Evolutionary conservation across 495 filamentous ascomycete genomes (phyloP).

Genomic region (Echria macrotheca): DNA sequence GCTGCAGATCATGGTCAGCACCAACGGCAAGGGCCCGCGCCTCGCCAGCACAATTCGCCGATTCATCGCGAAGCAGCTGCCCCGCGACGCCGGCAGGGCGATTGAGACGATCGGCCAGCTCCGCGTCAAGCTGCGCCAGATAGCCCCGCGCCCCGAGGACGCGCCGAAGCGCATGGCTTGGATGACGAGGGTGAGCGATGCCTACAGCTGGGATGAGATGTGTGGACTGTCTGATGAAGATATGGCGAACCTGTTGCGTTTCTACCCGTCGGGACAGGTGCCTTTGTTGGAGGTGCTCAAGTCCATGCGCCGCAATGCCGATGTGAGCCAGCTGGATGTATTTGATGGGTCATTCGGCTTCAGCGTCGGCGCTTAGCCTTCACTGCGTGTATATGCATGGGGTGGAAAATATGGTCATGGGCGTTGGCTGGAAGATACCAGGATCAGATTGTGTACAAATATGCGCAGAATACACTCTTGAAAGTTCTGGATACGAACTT

Average conservation of each 20-base stretch:
- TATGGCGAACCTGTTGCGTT: constrained; percentile 69
- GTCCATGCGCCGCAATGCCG: constrained; percentile 43
- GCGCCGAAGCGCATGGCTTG: constrained; percentile 90
- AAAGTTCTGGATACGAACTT: too few relatives aligned
- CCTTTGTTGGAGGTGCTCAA: constrained; percentile 43
- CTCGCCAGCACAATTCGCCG: constrained; percentile 80
- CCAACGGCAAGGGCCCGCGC: constrained; percentile 93
- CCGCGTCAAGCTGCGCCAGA: constrained; percentile 67
- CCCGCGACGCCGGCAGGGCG: constrained; percentile 70
- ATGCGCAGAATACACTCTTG: too few relatives aligned
- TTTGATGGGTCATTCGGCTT: constrained; percentile 59
- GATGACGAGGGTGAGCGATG: constrained; percentile 89
- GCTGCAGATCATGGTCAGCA: constrained; percentile 95
- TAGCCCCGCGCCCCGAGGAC: constrained; percentile 67
- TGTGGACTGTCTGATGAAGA: constrained; percentile 78
- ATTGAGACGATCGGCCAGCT: constrained; percentile 77
- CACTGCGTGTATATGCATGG: too few relatives aligned
- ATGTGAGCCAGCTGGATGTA: constrained; percentile 40
- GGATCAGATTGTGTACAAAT: not conserved
- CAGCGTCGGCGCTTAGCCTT: constrained; percentile 47
- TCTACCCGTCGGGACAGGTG: constrained; percentile 54
- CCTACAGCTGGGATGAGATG: constrained; percentile 79
- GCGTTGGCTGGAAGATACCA: constrained; percentile 6
- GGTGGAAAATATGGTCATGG: not conserved
- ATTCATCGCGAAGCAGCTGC: constrained; percentile 72